These are phyloP conservation scores for Urtica urens DNA, from an alignment of 306 rosid species.

Conservation along the genomic window DNA sequence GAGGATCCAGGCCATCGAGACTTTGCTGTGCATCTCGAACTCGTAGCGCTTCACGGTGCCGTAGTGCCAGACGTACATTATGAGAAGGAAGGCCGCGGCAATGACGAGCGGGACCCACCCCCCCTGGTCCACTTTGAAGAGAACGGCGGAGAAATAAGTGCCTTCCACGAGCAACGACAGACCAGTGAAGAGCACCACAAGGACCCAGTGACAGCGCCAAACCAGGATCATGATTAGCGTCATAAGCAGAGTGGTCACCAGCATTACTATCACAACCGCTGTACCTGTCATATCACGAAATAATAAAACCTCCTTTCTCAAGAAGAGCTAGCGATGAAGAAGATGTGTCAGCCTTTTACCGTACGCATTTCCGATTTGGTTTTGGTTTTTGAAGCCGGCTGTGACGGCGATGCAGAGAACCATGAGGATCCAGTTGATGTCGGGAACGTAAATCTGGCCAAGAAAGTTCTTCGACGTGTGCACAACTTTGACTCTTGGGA, in stretches of 20 bases:
- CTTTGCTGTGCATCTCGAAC: slow-evolving; percentile 82
- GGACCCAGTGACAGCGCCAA: slow-evolving; percentile 89
- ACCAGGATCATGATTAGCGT: slow-evolving; percentile 73
- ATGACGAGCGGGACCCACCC: slow-evolving; percentile 94
- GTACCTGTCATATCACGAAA: slow-evolving; percentile 44
- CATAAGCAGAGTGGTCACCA: slow-evolving; percentile 83
- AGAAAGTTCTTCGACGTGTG: slow-evolving; percentile 73
- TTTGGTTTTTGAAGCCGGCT: slow-evolving; percentile 77
- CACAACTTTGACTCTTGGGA: slow-evolving; percentile 95
- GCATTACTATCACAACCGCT: slow-evolving; percentile 78
- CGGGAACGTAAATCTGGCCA: slow-evolving; percentile 81
- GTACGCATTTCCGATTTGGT: slow-evolving; percentile 91
- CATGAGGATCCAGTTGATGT: slow-evolving; percentile 92
- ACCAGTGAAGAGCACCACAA: slow-evolving; percentile 53
- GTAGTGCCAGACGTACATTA: slow-evolving; percentile 91
- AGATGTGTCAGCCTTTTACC: slow-evolving; percentile 21
- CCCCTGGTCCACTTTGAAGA: slow-evolving; percentile 80
- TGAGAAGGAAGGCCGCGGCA: slow-evolving; percentile 52
- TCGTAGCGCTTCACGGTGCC: slow-evolving; percentile 70
- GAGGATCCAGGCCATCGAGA: slow-evolving; percentile 94
- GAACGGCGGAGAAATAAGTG: slow-evolving; percentile 74
- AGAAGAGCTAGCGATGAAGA: neutral
- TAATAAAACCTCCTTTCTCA: neutral
- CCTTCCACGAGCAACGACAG: slow-evolving; percentile 69
- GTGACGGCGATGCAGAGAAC: slow-evolving; percentile 86